Evolutionary conservation across 129 eudicot species (phyloP).

Genomic region (Centaurea solstitialis): DNA sequence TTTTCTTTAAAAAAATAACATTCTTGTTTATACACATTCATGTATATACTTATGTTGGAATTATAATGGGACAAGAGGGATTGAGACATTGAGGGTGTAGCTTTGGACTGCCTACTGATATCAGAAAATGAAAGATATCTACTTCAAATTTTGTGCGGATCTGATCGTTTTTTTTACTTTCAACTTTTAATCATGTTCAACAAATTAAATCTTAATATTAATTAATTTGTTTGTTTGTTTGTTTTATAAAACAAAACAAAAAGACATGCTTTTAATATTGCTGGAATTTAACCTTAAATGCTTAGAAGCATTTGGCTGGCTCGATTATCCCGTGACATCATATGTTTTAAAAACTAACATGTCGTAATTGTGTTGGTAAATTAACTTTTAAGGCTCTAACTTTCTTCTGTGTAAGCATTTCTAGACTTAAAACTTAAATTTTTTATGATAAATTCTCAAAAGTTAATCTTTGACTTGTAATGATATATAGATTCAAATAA

Average conservation of each 20-base stretch:
- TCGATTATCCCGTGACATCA: not conserved
- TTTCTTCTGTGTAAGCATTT: not conserved
- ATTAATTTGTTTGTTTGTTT: not conserved
- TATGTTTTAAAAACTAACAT: not conserved
- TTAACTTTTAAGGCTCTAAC: not conserved
- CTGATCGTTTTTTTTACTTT: conserved; percentile 13
- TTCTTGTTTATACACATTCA: not conserved
- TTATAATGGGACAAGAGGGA: conserved; percentile 18
- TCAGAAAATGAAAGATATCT: conserved; percentile 41
- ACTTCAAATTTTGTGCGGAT: conserved; percentile 15
- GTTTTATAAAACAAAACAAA: not conserved
- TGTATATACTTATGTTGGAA: not conserved
- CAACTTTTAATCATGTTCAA: not conserved
- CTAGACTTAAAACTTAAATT: too few species aligned
- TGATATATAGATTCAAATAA: not conserved
- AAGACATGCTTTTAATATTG: not conserved
- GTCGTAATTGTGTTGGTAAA: conserved; percentile 6
- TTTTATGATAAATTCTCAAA: conserved; percentile 2
- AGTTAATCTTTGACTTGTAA: conserved; percentile 20
- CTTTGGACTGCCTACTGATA: conserved; percentile 33
- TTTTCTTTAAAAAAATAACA: too few species aligned
- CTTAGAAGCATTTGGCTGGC: not conserved
- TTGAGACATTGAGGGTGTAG: conserved; percentile 34
- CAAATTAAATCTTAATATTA: not conserved
- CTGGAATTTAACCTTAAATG: not conserved